Base-by-base conservation (phyloP, 805 yeast genomes). In the Candida fluviatilis region DNA sequence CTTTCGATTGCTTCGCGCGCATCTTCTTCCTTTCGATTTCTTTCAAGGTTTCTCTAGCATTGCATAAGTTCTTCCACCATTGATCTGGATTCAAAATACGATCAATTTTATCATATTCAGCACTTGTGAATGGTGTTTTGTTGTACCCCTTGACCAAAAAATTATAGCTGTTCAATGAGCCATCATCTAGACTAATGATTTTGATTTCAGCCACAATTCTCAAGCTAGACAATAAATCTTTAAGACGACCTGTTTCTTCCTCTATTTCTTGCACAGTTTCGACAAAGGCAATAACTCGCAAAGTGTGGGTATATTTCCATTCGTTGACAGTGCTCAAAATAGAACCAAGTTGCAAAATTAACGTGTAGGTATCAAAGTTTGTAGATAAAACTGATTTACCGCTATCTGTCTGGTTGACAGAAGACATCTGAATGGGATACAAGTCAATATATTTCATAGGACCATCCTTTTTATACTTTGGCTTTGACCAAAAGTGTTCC, bases 351-450 rank as follows among this genome's bases (percentile, higher is more conserved):
- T 93, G 99, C 41, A 95, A 65, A 46, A 93, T 93, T 52, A 93
- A 71, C 0, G 98, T 91, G 54, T 90, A 93, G 0, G 99, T 93
- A 58, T 93, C 99, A 55, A 93, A 89, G 54, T 93, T 93, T 3
- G 95, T 89, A 0, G 96, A 84, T 42, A 83, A 55, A 1, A 84
- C 80, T 13, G 83, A 77, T 38, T 76, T 76, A 4, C 90, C 90
- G 37, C 77, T 73, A 17, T 74, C 75, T 39, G 82, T 78, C 33
- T 78, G 71, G 36, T 87, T 77, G 31, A 81, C 79, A 0, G 95
- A 91, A 3, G 95, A 82, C 97, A 93, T 93, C 53, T 93, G 99
- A 48, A 93, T 90, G 0, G 99, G 99, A 58, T 95, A 93, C 27
- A 93, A 63, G 57, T 93, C 99, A 51, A 93, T 89, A 47, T 66